A percentile compares a stretch with the other conserved stretches of the same genome.
phyloP scores from a whole-genome alignment of 345 rosid genomes.

The Gossypium mustelinum region DNA sequence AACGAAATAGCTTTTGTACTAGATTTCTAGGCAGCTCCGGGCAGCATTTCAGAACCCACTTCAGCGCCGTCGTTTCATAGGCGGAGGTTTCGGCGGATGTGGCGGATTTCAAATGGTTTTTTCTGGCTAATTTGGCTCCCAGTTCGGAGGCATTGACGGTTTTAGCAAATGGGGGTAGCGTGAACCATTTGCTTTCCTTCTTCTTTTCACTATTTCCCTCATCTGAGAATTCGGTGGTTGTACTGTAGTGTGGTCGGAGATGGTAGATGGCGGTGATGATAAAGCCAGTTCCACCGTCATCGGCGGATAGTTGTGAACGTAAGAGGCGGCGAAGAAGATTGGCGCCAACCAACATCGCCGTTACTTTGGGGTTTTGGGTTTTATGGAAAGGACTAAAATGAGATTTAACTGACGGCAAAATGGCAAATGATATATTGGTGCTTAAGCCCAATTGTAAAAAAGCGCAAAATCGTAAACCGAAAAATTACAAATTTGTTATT shows the following conservation, averaged over 20 bases:
- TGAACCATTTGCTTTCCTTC: constrained; percentile 53
- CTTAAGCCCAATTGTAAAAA: neutral
- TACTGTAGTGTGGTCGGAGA: constrained; percentile 24
- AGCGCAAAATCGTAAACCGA: no score
- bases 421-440: neutral
- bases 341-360: constrained; percentile 21
- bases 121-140: constrained; percentile 44
- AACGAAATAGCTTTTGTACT: constrained; percentile 80
- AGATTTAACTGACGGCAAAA: neutral
- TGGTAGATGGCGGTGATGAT: constrained; percentile 4
- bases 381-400: neutral
- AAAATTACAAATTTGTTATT: no score
- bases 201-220: neutral
- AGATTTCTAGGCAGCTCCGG: constrained; percentile 81
- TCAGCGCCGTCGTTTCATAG: constrained; percentile 57
- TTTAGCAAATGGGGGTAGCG: constrained; percentile 60
- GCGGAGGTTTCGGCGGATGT: neutral
- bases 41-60: constrained; percentile 81
- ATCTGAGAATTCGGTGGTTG: constrained; percentile 9
- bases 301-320: constrained; percentile 16
- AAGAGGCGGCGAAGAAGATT: constrained; percentile 37
- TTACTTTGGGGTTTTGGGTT: constrained; percentile 4
- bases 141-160: constrained; percentile 35
- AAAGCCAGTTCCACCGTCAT: neutral
- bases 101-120: neutral